phyloP scores from a whole-genome alignment of 176 grass and related monocot genomes.

The Avena atlantica region DNA sequence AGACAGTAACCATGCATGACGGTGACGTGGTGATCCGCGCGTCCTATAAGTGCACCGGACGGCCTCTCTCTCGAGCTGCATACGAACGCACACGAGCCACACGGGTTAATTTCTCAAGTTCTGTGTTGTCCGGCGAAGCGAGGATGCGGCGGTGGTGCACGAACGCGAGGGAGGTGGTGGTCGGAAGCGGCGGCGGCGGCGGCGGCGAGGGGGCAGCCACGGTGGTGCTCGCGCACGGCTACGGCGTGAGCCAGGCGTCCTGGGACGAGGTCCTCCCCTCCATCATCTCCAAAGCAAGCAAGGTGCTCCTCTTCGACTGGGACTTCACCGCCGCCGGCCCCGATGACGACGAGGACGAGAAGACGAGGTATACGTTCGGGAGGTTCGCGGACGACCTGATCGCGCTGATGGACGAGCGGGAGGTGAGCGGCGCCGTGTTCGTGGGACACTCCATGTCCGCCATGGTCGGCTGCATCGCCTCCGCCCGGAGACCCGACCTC shows the following conservation, averaged over 20 bases:
- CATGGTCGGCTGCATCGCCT: conserved; percentile 77
- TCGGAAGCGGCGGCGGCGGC: neutral
- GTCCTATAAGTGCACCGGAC: neutral
- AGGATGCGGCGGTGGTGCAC: conserved; percentile 42
- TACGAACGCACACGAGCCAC: neutral
- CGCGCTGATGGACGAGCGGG: conserved; percentile 59
- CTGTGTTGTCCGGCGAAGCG: neutral
- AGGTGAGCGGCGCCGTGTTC: conserved; percentile 39
- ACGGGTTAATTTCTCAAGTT: neutral
- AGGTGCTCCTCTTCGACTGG: conserved; percentile 85
- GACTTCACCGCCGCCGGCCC: conserved; percentile 47
- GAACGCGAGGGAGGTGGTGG: conserved; percentile 58
- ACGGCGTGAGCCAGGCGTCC: conserved; percentile 59
- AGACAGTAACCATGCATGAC: neutral
- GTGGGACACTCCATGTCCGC: conserved; percentile 82
- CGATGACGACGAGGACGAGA: neutral
- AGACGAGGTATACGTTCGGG: conserved; percentile 43
- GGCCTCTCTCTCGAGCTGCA: neutral
- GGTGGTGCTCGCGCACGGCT: conserved; percentile 79
- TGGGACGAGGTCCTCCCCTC: conserved; percentile 66
- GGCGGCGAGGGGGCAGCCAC: conserved; percentile 24
- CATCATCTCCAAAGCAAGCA: conserved; percentile 45
- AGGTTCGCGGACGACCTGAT: conserved; percentile 66
- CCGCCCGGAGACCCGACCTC: conserved; percentile 64
- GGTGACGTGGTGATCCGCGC: neutral